Evolutionary conservation across 2,329 filamentous ascomycete genomes (phyloP).

Genomic region (Fusarium sp.): DNA sequence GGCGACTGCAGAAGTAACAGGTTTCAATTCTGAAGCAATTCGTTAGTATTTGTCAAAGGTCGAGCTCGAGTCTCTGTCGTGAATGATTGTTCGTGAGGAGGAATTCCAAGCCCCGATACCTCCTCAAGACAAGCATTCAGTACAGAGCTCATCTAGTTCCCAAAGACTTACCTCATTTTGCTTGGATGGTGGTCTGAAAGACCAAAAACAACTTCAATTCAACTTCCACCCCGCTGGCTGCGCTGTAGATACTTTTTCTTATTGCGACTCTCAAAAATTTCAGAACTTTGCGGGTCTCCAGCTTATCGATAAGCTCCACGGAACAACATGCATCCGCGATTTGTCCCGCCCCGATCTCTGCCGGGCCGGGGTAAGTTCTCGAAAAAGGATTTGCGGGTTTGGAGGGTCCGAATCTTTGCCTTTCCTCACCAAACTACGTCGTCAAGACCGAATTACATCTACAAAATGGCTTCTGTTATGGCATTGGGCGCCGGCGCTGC

Average conservation of each 20-base stretch:
- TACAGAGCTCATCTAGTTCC: background rate
- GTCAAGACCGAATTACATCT: slow-evolving; percentile 1
- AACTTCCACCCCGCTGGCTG: slow-evolving; percentile 45
- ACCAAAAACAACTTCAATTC: slow-evolving; percentile 47
- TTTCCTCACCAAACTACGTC: slow-evolving; percentile 29
- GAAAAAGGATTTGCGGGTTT: slow-evolving; percentile 47
- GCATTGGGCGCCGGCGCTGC: slow-evolving; percentile 63
- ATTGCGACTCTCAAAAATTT: slow-evolving; percentile 17
- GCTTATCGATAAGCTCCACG: slow-evolving; percentile 46
- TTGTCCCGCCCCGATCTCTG: slow-evolving; percentile 44
- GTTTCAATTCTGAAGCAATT: slow-evolving; percentile 57
- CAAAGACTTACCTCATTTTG: slow-evolving; percentile 47
- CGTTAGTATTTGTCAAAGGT: slow-evolving; percentile 31
- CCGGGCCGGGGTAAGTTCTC: slow-evolving; percentile 31
- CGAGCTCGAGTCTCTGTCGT: slow-evolving; percentile 14
- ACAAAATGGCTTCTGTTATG: slow-evolving; percentile 59
- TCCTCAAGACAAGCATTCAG: background rate
- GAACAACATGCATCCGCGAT: slow-evolving; percentile 38
- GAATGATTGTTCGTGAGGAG: background rate
- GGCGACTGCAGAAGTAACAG: slow-evolving; percentile 63
- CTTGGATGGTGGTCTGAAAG: slow-evolving; percentile 44
- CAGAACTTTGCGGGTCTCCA: slow-evolving; percentile 1
- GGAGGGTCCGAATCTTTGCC: slow-evolving; percentile 20
- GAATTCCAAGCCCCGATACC: background rate
- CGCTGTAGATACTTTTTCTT: slow-evolving; percentile 27